Evolutionary conservation across 345 rosid genomes (phyloP).

Genomic region (Atalantia buxifolia): DNA sequence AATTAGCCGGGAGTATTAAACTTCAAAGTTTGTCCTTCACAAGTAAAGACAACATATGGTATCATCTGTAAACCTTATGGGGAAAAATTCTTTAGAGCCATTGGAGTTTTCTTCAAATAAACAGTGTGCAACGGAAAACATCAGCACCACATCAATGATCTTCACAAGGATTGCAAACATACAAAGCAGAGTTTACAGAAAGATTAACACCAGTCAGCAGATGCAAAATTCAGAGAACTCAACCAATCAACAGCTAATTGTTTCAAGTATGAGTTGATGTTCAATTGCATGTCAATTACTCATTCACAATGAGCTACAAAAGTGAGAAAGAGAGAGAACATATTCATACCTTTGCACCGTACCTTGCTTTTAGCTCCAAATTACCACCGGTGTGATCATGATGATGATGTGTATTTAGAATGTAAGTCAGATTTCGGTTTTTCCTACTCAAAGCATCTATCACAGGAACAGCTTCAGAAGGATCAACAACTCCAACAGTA

Average conservation of each 20-base stretch:
- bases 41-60: neutral
- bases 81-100: neutral
- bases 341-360: slow-evolving; percentile 91
- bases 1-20: neutral
- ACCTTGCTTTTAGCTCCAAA: slow-evolving; percentile 87
- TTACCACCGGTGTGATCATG: slow-evolving; percentile 91
- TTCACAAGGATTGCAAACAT: neutral
- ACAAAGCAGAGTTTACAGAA: neutral
- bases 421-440: slow-evolving; percentile 82
- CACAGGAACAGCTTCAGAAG: slow-evolving; percentile 84
- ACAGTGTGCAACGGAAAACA: neutral
- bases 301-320: neutral
- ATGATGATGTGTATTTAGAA: slow-evolving; percentile 95
- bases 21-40: neutral
- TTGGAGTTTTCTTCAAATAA: neutral
- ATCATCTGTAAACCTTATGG: neutral
- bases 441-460: slow-evolving; percentile 78
- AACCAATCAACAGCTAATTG: neutral
- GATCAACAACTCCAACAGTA: slow-evolving; percentile 99
- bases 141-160: neutral
- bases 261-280: neutral
- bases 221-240: neutral
- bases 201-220: neutral
- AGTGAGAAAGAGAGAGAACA: slow-evolving; percentile 3
- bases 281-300: neutral